Evolutionary conservation across 345 rosid species (phyloP).

Genomic region (Fremontodendron californicum): DNA sequence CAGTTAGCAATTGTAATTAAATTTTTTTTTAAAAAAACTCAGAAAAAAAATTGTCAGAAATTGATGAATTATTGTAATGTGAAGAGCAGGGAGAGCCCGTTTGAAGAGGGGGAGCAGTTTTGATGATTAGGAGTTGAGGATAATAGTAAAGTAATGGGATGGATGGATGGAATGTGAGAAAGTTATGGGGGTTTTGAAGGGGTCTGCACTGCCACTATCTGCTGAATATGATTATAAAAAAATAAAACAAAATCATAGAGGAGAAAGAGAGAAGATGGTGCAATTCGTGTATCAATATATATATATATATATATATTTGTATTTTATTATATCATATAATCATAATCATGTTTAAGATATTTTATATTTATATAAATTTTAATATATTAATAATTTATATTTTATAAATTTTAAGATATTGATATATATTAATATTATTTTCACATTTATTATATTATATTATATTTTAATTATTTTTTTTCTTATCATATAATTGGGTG

Average conservation of each 20-base stretch:
- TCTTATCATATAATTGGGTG: too few species aligned
- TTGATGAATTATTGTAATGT: background rate
- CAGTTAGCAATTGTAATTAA: background rate
- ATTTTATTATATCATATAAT: too few species aligned
- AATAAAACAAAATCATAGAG: background rate
- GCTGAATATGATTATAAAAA: background rate
- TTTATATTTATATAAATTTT: too few species aligned
- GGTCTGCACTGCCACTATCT: background rate
- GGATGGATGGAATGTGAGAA: slow-evolving; percentile 53
- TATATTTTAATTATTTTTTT: too few species aligned
- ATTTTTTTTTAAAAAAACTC: background rate
- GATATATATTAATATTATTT: too few species aligned
- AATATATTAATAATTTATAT: too few species aligned
- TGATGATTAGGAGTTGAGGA: slow-evolving; percentile 36
- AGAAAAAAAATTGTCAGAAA: background rate
- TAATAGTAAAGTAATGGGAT: slow-evolving; percentile 21
- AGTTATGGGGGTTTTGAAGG: slow-evolving; percentile 50
- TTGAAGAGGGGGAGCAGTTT: slow-evolving; percentile 12
- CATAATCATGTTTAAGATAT: too few species aligned
- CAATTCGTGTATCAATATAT: too few species aligned
- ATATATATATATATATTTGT: too few species aligned
- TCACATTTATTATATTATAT: too few species aligned
- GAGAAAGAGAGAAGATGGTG: background rate
- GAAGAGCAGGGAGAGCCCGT: background rate
- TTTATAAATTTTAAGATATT: too few species aligned